A percentile compares a stretch with the other conserved stretches of the same genome.
Conservation (phyloP, 495 filamentous ascomycete genomes). For the Cairneyella variabilis region DNA sequence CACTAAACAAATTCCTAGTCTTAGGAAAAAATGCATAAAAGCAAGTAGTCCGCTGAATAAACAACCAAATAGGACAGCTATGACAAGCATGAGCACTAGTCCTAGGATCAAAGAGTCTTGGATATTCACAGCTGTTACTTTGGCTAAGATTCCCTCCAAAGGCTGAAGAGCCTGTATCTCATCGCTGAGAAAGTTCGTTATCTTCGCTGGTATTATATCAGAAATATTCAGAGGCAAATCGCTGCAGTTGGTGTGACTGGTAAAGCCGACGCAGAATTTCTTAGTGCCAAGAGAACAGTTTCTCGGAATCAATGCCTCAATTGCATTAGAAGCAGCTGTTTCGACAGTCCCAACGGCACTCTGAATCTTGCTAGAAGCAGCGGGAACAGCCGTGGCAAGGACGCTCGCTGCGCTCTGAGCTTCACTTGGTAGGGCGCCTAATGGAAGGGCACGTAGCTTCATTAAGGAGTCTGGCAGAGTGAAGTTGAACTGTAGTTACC, state of each 20-base stretch:
- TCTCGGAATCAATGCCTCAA: constrained; percentile 6
- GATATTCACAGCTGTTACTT: constrained; percentile 7
- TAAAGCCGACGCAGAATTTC: constrained; percentile 11
- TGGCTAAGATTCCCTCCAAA: constrained; percentile 9
- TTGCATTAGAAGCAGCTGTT: neutral
- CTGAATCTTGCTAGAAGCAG: constrained; percentile 11
- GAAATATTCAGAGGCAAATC: constrained; percentile 17
- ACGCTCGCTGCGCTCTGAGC: constrained; percentile 6
- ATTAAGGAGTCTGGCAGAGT: constrained; percentile 11
- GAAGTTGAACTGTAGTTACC: constrained; percentile 10
- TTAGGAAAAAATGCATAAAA: constrained; percentile 1
- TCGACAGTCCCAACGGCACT: neutral
- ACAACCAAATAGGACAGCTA: constrained; percentile 9
- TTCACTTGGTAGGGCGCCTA: constrained; percentile 7
- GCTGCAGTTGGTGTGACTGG: constrained; percentile 2
- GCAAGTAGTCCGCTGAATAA: neutral
- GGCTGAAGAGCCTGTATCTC: constrained; percentile 16
- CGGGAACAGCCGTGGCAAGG: constrained; percentile 5
- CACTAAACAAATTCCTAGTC: constrained; percentile 10
- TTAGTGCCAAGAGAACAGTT: constrained; percentile 15
- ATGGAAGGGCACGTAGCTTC: constrained; percentile 1
- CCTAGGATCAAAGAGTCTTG: constrained; percentile 9
- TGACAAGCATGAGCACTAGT: constrained; percentile 4
- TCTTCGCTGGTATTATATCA: constrained; percentile 9
- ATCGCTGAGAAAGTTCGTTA: constrained; percentile 10